phyloP scores from a whole-genome alignment of 176 grass and related monocot species.

The Ampelocalamus luodianensis region DNA sequence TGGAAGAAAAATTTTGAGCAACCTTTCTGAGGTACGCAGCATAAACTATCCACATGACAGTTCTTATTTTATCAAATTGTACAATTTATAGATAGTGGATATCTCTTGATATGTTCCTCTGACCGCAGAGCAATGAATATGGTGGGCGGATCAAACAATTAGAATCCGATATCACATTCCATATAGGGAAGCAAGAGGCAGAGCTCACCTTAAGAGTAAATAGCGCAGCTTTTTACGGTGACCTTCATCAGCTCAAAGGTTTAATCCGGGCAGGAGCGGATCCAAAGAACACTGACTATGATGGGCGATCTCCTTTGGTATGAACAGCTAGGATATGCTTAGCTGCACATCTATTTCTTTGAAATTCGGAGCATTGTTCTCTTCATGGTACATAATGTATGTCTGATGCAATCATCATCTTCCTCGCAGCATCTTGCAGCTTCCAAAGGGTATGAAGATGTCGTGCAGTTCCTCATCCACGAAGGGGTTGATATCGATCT shows the following conservation, averaged over 20 bases:
- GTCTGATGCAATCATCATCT: not conserved
- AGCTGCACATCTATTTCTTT: not conserved
- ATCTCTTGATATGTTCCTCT: not conserved
- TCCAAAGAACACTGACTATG: slow-evolving; percentile 88
- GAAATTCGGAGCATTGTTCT: not conserved
- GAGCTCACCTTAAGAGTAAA: slow-evolving; percentile 87
- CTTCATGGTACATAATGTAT: not conserved
- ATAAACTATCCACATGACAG: not conserved
- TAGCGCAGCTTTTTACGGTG: slow-evolving; percentile 78
- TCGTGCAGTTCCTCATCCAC: slow-evolving; percentile 68
- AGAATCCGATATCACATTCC: slow-evolving; percentile 88
- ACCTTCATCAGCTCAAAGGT: slow-evolving; percentile 73
- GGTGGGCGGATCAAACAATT: slow-evolving; percentile 67
- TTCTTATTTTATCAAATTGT: not conserved
- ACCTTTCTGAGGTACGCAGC: slow-evolving; percentile 72
- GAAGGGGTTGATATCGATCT: slow-evolving; percentile 81
- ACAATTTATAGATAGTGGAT: not conserved
- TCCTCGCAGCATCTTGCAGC: slow-evolving; percentile 83
- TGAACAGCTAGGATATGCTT: not conserved
- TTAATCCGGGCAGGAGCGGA: slow-evolving; percentile 85
- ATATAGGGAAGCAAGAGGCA: slow-evolving; percentile 89
- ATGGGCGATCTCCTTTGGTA: slow-evolving; percentile 89
- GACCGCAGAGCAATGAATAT: slow-evolving; percentile 65
- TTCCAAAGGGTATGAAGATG: slow-evolving; percentile 75
- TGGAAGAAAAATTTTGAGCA: slow-evolving; percentile 76